Evolutionary conservation across 441 rosid species (phyloP), one percentile per base, ranked within the genome.

Genomic region (Bruguiera hainesii): DNA sequence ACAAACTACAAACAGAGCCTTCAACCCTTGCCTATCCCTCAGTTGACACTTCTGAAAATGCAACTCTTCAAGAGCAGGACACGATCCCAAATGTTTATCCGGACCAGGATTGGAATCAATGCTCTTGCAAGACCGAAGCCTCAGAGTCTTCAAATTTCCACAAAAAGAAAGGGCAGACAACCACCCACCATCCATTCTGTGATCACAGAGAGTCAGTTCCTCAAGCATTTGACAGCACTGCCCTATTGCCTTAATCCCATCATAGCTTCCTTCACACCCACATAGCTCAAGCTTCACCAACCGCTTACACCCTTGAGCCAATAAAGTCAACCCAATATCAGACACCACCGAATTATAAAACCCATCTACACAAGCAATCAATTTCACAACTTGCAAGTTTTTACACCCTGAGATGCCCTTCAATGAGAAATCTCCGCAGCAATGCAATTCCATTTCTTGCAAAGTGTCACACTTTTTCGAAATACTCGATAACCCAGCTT

Each of bases 221-320:
- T 91, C 93, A 68, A 89, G 82, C 93, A 91, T 89, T 71, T 85
- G 96, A 75, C 97, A 91, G 33, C 93, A 87, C 73, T 91, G 93
- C 56, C 97, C 96, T 0, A 89, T 82, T 3, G 97, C 97, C 74
- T 91, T 91, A 68, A 91, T 79, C 74, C 96, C 93, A 74, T 85
- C 91, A 20, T 80, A 91, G 50, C 97, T 91, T 16, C 97, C 97
- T 70, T 87, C 96, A 51, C 97, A 91, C 52, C 87, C 93, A 75
- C 82, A 71, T 7, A 85, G 81, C 67, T 91, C 86, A 49, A 91
- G 87, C 85, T 85, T 89, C 64, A 91, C 89, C 64, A 91, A 72
- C 75, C 97, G 71, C 68, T 71, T 82, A 78, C 97, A 91, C 28
- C 92, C 90, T 65, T 86, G 94, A 1, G 97, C 94, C 68, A 91